Conservation (phyloP, 257 asterid genomes). For the Lycium ferocissimum region DNA sequence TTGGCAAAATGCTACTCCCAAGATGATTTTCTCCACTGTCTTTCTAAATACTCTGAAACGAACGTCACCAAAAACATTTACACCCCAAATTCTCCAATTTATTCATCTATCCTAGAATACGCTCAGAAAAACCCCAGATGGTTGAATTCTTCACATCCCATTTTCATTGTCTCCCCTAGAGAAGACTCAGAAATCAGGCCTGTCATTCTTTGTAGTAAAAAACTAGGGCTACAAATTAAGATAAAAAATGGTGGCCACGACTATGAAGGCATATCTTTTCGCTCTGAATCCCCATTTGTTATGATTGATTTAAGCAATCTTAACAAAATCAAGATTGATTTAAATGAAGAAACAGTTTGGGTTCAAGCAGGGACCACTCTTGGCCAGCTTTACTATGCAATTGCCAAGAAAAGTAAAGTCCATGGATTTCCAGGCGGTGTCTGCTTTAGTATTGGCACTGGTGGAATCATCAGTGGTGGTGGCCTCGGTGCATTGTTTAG, state of each 20-base stretch:
- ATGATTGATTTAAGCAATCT: conserved; percentile 23
- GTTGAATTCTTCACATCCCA: conserved; percentile 17
- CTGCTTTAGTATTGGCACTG: conserved; percentile 32
- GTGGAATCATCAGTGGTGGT: conserved; percentile 32
- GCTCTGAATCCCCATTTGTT: neutral
- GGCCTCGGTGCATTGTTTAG: conserved; percentile 12
- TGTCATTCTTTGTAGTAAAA: neutral
- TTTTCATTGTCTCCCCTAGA: conserved; percentile 13
- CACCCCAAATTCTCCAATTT: neutral
- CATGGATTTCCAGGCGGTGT: conserved; percentile 34
- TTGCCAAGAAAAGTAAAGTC: neutral
- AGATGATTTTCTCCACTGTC: neutral
- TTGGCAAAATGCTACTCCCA: neutral
- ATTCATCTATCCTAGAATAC: neutral
- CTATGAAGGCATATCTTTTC: conserved; percentile 20
- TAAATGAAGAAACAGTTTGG: conserved; percentile 20
- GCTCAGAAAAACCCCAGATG: conserved; percentile 1
- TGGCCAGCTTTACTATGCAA: conserved; percentile 31
- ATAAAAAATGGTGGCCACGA: conserved; percentile 22
- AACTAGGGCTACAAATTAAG: neutral
- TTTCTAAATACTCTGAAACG: neutral
- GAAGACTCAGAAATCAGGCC: conserved; percentile 19
- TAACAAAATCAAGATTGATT: neutral
- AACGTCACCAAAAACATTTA: neutral
- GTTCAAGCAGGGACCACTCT: conserved; percentile 33